Evolutionary conservation across 805 yeast species (phyloP), one percentile per base, ranked within the genome.

Genomic region (Middelhovenomyces tepae): DNA sequence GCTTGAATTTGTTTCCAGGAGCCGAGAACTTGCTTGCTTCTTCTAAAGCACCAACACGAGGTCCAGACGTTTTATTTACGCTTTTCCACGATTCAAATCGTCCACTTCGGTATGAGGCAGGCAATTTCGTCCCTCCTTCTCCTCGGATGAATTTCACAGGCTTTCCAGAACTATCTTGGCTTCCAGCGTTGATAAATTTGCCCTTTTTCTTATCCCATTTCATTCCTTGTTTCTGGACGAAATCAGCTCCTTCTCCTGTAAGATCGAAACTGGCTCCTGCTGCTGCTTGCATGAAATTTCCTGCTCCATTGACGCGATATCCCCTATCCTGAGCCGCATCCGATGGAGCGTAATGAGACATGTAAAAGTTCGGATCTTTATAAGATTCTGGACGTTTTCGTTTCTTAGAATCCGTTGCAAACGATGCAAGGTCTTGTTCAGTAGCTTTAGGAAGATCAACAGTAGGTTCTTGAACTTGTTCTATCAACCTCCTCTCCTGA

Each of bases 141-240:
- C 97, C 94, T 43, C 85, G 78, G 49, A 91, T 91, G 59, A 69
- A 89, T 60, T 84, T 87, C 19, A 43, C 41, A n/a, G 44, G 33
- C 20, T 37, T 38, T 11, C 53, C 51, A 11, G 46, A 47, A 59
- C 78, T 73, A 50, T 84, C 94, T 8, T 46, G 52, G 42, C 91
- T 83, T 48, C 72, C 77, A 13, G 83, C 67, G 54, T 83, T 83
- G 51, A 87, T 71, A 57, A 83, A 89, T 44, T 85, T 85, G 50
- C 93, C 91, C 57, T 82, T 79, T 71, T 85, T 84, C 58, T 73
- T 82, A 60, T 89, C 96, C 98, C 98, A 89, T 53, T 73, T 71
- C 69, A 81, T 78, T 15, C 77, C 75, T 30, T 71, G 73, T 37
- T 68, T 67, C 55, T 79, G 78, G 31, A 61, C 71, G 27, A 75